Evolutionary conservation across 1,139 yeast species (phyloP).

Genomic region (Taphrina sp.): DNA sequence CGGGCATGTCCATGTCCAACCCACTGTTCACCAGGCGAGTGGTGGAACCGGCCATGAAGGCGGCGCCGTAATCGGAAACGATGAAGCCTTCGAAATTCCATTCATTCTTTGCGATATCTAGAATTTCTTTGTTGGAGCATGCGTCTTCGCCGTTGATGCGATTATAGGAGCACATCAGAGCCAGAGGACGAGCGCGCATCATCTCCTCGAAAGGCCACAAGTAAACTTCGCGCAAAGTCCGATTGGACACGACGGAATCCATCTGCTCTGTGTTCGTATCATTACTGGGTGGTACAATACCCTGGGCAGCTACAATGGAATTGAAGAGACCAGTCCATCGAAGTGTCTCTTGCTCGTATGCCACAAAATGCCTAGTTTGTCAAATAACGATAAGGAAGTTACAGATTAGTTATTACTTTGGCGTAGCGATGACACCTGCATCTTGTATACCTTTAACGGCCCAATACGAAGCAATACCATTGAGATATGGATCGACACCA

Average conservation of each 20-base stretch:
- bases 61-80: conserved; percentile 55
- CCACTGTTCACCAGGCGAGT: conserved; percentile 60
- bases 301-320: background rate
- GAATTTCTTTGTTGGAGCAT: conserved; percentile 59
- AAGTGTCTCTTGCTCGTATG: conserved; percentile 61
- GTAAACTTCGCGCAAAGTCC: conserved; percentile 63
- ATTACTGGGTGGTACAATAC: no score
- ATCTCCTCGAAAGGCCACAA: conserved; percentile 64
- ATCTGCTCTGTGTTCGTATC: conserved; percentile 36
- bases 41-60: conserved; percentile 59
- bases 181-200: conserved; percentile 60
- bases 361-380: conserved; percentile 50
- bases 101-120: conserved; percentile 59
- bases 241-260: conserved; percentile 53
- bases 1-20: conserved; percentile 68
- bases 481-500: conserved; percentile 60
- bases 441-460: conserved; percentile 58
- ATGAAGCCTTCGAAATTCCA: conserved; percentile 67
- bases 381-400: no score
- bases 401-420: conserved; percentile 54
- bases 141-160: conserved; percentile 59
- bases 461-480: conserved; percentile 55
- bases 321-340: conserved; percentile 47
- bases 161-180: conserved; percentile 64
- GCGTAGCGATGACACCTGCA: conserved; percentile 55